These are phyloP conservation scores for Quercus cerris DNA, from an alignment of 306 rosid genomes.

Conservation along the genomic window DNA sequence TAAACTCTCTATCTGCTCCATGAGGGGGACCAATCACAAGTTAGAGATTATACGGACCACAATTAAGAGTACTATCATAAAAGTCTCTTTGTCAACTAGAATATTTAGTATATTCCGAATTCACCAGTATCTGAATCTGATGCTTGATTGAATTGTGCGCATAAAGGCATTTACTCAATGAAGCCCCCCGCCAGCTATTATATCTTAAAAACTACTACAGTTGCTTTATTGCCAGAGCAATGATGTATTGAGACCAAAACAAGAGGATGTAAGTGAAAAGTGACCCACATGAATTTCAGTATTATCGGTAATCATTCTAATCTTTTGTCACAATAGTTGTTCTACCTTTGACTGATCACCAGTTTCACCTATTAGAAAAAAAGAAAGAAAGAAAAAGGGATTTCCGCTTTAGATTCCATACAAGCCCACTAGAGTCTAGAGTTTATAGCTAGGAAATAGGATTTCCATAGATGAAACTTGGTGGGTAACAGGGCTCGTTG, in stretches of 20 bases:
- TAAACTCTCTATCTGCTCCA: no score
- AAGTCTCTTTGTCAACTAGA: background rate
- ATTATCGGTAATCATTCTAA: slow-evolving; percentile 14
- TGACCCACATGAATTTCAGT: slow-evolving; percentile 4
- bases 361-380: slow-evolving; percentile 13
- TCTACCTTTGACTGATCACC: slow-evolving; percentile 33
- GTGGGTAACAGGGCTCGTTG: background rate
- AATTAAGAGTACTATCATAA: background rate
- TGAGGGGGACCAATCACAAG: background rate
- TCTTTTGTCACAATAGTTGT: slow-evolving; percentile 19
- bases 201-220: background rate
- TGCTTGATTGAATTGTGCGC: background rate
- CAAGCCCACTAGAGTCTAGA: no score
- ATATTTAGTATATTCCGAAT: background rate
- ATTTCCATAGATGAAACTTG: background rate
- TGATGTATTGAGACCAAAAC: background rate
- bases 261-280: slow-evolving; percentile 1
- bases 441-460: no score
- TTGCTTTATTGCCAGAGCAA: background rate
- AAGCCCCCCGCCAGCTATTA: background rate
- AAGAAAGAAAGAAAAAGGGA: background rate
- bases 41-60: background rate
- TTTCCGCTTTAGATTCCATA: slow-evolving; percentile 1
- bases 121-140: background rate
- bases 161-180: background rate